Base-by-base conservation (phyloP, 257 asterid genomes). In the Echites panduratus region DNA sequence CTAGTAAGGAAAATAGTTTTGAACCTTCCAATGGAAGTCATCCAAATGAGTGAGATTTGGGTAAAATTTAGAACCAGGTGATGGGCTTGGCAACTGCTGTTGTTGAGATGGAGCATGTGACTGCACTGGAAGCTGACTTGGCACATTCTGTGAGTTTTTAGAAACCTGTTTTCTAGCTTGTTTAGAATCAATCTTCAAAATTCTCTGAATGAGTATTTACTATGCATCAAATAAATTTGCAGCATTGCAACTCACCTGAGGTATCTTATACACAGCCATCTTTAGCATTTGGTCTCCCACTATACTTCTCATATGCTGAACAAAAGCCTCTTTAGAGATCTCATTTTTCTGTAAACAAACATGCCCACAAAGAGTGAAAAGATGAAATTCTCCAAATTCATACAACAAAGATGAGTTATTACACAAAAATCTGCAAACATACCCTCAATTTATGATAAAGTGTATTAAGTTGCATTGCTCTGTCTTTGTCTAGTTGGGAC, bases 221-320 rank as follows among this genome's bases (percentile, higher is more conserved):
- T 2, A 69, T 27, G 58, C 59, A 49, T 49, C 58, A 11, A 17
- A 49, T 1, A 69, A 19, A 49, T 69, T 27, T 10, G 2, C 43
- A 17, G 9, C 27, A 57, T 29, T 47, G 35, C 40, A 50, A 70
- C 79, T 27, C 71, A 76, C 98, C 86, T 89, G 95, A 77, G 87
- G 80, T 81, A 94, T 82, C 79, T 86, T 92, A 80, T 68, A 86
- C n/a, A 90, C 95, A 64, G 96, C 99, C 89, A 84, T 81, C 84
- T 90, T 91, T 71, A 94, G 85, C 99, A 91, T 94, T 75, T 88
- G 97, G 82, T 94, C 97, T 68, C 98, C 98, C 1, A 90, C 96
- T 19, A 95, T 84, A 82, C 86, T 86, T 80, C 97, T 90, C 98
- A 95, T 90, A 74, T 78, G 88, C 68, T 89, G 87, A 62, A 92